Evolutionary conservation across 2,329 filamentous ascomycete genomes (phyloP).

Genomic region (Stagonosporopsis tanaceti): DNA sequence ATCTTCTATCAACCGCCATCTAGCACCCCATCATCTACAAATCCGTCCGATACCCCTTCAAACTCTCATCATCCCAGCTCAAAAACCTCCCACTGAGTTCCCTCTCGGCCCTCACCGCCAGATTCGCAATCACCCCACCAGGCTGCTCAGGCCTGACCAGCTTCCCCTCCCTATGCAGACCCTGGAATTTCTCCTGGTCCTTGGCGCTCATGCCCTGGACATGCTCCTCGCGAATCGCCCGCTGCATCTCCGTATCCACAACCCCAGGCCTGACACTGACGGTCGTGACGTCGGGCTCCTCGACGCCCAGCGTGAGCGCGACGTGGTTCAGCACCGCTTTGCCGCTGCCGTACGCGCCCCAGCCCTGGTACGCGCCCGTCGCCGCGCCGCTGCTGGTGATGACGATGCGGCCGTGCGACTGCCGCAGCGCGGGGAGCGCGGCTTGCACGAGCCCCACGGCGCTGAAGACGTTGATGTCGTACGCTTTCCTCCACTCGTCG

Average conservation of each 20-base stretch:
- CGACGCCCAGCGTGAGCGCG: slow-evolving; percentile 73
- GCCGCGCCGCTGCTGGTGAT: slow-evolving; percentile 84
- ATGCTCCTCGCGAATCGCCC: slow-evolving; percentile 78
- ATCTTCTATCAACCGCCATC: not conserved
- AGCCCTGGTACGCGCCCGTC: slow-evolving; percentile 69
- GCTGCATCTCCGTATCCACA: slow-evolving; percentile 91
- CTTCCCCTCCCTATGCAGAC: slow-evolving; percentile 73
- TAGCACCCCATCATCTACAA: slow-evolving; percentile 1
- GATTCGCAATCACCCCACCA: slow-evolving; percentile 82
- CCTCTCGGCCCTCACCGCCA: slow-evolving; percentile 69
- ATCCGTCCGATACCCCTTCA: slow-evolving; percentile 38
- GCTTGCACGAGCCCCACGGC: slow-evolving; percentile 79
- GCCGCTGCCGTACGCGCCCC: slow-evolving; percentile 82
- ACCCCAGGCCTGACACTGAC: slow-evolving; percentile 80
- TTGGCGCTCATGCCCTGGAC: slow-evolving; percentile 65
- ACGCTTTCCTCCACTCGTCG: slow-evolving; percentile 77
- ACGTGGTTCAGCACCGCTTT: slow-evolving; percentile 88
- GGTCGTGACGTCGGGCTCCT: slow-evolving; percentile 79
- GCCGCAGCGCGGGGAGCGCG: slow-evolving; percentile 72
- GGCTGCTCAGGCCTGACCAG: slow-evolving; percentile 84
- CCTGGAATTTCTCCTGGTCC: slow-evolving; percentile 70
- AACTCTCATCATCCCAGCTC: slow-evolving; percentile 51
- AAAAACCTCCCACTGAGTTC: slow-evolving; percentile 80
- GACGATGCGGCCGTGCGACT: slow-evolving; percentile 74
- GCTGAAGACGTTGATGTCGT: slow-evolving; percentile 89